These are phyloP conservation scores for Diaporthe citrichinensis DNA, from an alignment of 2,329 filamentous ascomycete genomes.

Conservation along the genomic window DNA sequence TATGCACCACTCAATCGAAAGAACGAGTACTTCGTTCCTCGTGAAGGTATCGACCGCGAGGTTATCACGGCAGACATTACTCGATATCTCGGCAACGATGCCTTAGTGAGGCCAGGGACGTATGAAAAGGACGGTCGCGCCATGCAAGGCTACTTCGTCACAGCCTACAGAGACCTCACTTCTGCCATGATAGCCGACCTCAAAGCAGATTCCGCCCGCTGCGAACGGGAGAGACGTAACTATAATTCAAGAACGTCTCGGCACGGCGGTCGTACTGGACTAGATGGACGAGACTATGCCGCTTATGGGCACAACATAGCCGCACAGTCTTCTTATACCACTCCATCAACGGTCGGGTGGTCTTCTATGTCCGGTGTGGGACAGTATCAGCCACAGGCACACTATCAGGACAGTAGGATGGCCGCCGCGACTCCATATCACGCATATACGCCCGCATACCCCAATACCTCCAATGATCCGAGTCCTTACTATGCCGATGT, in stretches of 20 bases:
- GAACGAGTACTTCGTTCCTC: too few species aligned
- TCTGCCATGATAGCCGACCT: background rate
- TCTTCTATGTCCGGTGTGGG: too few species aligned
- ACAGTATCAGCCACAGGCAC: too few species aligned
- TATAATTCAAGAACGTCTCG: background rate
- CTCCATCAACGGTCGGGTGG: too few species aligned
- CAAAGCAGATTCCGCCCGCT: background rate
- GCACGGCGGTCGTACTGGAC: fast-evolving
- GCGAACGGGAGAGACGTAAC: background rate
- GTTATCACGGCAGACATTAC: background rate
- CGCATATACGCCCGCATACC: too few species aligned
- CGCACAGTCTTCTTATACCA: too few species aligned
- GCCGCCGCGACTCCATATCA: too few species aligned
- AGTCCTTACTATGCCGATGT: background rate
- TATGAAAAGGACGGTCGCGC: background rate
- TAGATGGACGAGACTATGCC: too few species aligned
- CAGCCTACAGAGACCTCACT: background rate
- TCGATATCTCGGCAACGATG: background rate
- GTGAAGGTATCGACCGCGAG: too few species aligned
- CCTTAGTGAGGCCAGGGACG: background rate
- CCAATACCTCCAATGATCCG: background rate
- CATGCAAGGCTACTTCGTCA: background rate
- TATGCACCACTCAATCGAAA: too few species aligned
- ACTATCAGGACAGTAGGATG: too few species aligned
- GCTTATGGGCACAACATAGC: too few species aligned